These are phyloP conservation scores for Tritrichomonas foetus DNA, from an alignment of 208 protist species.

Conservation along the genomic window DNA sequence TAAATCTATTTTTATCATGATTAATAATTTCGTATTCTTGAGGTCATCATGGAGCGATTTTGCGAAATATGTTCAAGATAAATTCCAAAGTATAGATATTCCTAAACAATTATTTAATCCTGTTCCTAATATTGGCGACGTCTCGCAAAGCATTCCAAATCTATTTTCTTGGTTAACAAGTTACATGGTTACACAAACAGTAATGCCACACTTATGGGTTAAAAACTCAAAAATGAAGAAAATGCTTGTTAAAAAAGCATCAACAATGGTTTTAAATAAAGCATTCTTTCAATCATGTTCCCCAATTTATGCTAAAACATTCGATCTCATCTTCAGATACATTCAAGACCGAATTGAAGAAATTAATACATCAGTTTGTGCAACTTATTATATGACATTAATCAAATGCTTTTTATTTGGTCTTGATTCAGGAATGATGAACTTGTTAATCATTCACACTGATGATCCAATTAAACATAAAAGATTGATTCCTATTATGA, in stretches of 20 bases:
- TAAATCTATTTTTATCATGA: not conserved
- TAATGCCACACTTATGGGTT: not conserved
- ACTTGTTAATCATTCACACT: not conserved
- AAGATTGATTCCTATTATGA: not conserved
- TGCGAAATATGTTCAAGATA: not conserved
- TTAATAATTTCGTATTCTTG: not conserved
- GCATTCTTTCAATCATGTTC: not conserved
- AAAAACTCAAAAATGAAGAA: not conserved
- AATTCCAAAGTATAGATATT: not conserved
- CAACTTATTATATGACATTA: not conserved
- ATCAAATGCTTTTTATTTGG: not conserved
- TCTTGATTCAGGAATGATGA: slow-evolving; percentile 14
- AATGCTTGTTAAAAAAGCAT: not conserved
- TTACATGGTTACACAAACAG: not conserved
- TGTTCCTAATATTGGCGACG: not conserved
- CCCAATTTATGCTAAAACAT: not conserved
- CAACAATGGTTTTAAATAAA: not conserved
- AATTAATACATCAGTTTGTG: not conserved
- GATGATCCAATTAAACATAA: slow-evolving; percentile 28
- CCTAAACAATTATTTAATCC: not conserved
- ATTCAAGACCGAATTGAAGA: not conserved
- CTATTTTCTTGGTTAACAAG: not conserved
- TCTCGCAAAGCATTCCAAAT: not conserved
- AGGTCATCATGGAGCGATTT: not conserved
- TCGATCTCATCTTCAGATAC: not conserved